Evolutionary conservation across 1,284 basidiomycete genomes (phyloP), one percentile per base, ranked within the genome.

Genomic region (Puccinia hordei): DNA sequence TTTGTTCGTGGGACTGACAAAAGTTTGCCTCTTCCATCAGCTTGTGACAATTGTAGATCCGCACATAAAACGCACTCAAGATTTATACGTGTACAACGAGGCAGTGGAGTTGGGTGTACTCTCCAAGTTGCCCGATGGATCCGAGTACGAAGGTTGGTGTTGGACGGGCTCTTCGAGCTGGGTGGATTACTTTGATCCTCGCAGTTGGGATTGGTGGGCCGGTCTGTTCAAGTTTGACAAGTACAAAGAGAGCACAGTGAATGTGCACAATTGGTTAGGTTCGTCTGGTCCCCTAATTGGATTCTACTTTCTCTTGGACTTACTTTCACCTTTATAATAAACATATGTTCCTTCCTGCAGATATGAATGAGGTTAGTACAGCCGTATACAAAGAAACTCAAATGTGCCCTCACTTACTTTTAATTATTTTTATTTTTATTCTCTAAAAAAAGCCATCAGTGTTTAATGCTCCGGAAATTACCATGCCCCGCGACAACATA

Each of bases 41-140:
- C 96, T 98, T 90, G 95, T 98, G 55, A 92, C 95, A 68, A 99
- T 99, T 83, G 88, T 99, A 71, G 97, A 99, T 85, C 97, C 97
- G 51, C 97, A 99, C 86, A 87, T 98, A 84, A 99, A 98, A 87
- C 92, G 93, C 55, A 89, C 90, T 0, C 87, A 90, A 17, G 87
- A 90, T 81, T 96, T 95, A 85, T 93, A 93, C 4, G 91, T 93
- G 22, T 99, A 94, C 88, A 89, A 92, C 81, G 90, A 93, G 84
- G 93, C 95, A 0, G 90, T 90, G 30, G 92, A 96, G 6, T 88
- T 90, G 38, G 91, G 89, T 68, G 85, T 98, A 6, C 89, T 99
- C 33, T 97, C 95, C 86, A 90, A 90, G 46, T 89, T 90, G 57
- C 89, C 89, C 41, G 92, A 94, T 77, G 89, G 92, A 81, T 89